Evolutionary conservation across 2,329 filamentous ascomycete genomes (phyloP).

Genomic region (Zopfia rhizophila): DNA sequence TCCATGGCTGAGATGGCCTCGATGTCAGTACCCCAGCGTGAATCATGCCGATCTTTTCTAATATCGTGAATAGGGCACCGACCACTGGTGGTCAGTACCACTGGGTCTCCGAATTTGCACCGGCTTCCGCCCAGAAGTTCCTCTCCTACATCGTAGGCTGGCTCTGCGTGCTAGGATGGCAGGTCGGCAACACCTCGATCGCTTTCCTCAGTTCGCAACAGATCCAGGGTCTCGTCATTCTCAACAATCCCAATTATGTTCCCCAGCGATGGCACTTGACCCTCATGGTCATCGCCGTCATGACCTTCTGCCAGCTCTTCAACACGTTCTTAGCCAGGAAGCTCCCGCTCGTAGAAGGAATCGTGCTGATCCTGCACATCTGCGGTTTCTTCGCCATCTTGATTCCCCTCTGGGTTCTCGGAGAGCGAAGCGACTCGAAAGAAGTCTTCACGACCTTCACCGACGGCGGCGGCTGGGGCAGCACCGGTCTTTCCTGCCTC

Average conservation of each 20-base stretch:
- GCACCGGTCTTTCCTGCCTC: conserved; percentile 52
- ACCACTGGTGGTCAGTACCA: conserved; percentile 42
- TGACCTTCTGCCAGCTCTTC: conserved; percentile 43
- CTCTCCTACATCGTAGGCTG: conserved; percentile 27
- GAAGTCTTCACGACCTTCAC: conserved; percentile 58
- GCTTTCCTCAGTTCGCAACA: conserved; percentile 20
- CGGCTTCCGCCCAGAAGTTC: conserved; percentile 33
- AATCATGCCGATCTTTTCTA: not conserved
- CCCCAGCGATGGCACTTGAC: conserved; percentile 57
- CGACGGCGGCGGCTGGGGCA: conserved; percentile 55
- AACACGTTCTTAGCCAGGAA: conserved; percentile 54
- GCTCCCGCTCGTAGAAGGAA: conserved; percentile 56
- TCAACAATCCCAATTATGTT: conserved; percentile 35
- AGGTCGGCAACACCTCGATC: conserved; percentile 19
- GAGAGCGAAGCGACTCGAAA: conserved; percentile 45
- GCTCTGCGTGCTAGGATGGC: conserved; percentile 26
- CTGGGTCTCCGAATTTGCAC: conserved; percentile 42
- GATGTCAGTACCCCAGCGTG: conserved; percentile 26
- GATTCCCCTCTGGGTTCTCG: conserved; percentile 43
- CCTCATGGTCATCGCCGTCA: conserved; percentile 55
- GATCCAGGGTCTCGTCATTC: conserved; percentile 21
- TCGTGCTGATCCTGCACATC: conserved; percentile 57
- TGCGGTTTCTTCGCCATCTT: conserved; percentile 60
- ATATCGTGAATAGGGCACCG: conserved; percentile 35
- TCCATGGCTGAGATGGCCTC: conserved; percentile 44